Conservation (phyloP, 805 yeast genomes). For the Saturnispora kantuleensis region DNA sequence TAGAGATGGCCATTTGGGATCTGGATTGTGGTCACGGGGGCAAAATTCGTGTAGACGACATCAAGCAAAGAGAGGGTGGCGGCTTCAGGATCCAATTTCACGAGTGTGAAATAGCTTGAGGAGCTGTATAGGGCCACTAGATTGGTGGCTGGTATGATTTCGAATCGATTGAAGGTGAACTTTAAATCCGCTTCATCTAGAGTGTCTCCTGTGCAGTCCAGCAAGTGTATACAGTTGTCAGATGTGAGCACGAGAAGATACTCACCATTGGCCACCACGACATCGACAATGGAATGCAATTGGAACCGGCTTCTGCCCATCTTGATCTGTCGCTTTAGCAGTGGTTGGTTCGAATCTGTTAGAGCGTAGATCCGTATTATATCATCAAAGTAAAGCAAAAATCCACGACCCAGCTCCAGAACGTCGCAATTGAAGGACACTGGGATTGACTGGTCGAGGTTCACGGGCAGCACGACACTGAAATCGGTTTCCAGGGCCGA, state of each 20-base stretch:
- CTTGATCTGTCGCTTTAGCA: too few species aligned
- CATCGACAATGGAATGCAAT: not conserved
- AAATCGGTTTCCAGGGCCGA: too few species aligned
- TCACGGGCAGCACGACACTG: too few species aligned
- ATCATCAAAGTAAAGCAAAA: too few species aligned
- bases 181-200: not conserved
- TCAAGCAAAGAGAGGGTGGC: constrained; percentile 1
- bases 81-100: not conserved
- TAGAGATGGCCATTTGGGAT: constrained; percentile 16
- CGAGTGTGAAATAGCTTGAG: constrained; percentile 3
- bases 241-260: not conserved
- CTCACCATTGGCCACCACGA: not conserved
- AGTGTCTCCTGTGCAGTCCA: not conserved
- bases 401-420: too few species aligned
- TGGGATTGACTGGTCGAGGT: too few species aligned
- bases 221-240: not conserved
- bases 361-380: too few species aligned
- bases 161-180: not conserved
- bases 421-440: too few species aligned
- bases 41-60: constrained; percentile 14
- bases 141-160: constrained; percentile 4
- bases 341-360: too few species aligned
- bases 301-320: not conserved
- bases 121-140: constrained; percentile 3
- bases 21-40: constrained; percentile 18